phyloP scores from a whole-genome alignment of 1,284 basidiomycete genomes.

The Heterobasidion annosum region DNA sequence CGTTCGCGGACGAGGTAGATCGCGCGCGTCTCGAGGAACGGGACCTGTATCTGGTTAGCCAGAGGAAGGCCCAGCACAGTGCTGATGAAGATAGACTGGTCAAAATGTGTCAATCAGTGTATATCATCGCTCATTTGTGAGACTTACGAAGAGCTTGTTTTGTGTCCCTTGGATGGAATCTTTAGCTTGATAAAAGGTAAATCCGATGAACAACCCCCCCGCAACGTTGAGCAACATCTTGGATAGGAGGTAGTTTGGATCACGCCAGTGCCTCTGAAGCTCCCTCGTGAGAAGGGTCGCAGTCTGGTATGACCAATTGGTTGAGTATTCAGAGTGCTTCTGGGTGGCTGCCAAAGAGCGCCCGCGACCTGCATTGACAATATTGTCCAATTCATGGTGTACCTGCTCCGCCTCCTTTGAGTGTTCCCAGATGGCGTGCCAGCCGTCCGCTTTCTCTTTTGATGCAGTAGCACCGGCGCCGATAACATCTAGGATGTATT shows the following conservation, averaged over 20 bases:
- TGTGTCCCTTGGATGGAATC: slow-evolving; percentile 65
- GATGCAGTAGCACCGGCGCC: slow-evolving; percentile 44
- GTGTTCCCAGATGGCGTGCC: slow-evolving; percentile 23
- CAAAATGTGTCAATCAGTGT: not conserved
- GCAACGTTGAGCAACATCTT: slow-evolving; percentile 55
- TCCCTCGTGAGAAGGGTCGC: slow-evolving; percentile 38
- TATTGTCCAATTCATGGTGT: slow-evolving; percentile 19
- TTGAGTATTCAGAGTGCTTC: slow-evolving; percentile 35
- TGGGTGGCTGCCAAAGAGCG: not conserved
- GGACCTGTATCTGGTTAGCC: slow-evolving; percentile 30
- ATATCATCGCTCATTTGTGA: not conserved
- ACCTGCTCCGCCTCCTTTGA: slow-evolving; percentile 16
- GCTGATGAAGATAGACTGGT: slow-evolving; percentile 14
- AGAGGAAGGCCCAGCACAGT: slow-evolving; percentile 2
- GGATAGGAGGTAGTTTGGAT: slow-evolving; percentile 69
- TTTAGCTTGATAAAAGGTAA: slow-evolving; percentile 63
- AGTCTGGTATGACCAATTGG: slow-evolving; percentile 37
- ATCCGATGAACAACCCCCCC: slow-evolving; percentile 56
- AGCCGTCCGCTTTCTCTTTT: slow-evolving; percentile 18
- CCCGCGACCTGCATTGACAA: slow-evolving; percentile 22
- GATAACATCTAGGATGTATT: slow-evolving; percentile 63
- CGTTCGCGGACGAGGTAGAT: slow-evolving; percentile 61
- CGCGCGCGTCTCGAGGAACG: slow-evolving; percentile 39
- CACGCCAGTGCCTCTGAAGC: slow-evolving; percentile 47
- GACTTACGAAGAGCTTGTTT: slow-evolving; percentile 68